Evolutionary conservation across 352 stramenopile species (phyloP).

Genomic region (Phytophthora macrochlamydospora): DNA sequence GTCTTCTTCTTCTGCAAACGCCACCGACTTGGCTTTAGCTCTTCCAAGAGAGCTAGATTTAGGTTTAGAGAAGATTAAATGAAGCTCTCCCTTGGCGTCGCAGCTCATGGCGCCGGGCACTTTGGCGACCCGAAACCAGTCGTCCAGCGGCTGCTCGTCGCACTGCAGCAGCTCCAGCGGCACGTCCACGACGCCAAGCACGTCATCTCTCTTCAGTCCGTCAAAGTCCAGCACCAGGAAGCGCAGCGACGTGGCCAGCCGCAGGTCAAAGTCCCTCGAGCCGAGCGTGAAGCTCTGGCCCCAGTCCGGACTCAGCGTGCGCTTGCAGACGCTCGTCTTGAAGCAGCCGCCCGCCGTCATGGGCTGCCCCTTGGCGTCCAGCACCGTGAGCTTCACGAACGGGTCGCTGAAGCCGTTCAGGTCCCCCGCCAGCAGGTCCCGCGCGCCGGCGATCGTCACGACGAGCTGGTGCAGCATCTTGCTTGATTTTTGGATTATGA

Average conservation of each 20-base stretch:
- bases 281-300: constrained; percentile 54
- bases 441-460: constrained; percentile 59
- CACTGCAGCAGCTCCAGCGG: constrained; percentile 54
- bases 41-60: neutral
- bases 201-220: constrained; percentile 61
- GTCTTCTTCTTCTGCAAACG: constrained; percentile 8
- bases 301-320: constrained; percentile 61
- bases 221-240: constrained; percentile 67
- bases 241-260: constrained; percentile 62
- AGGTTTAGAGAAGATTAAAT: constrained; percentile 39
- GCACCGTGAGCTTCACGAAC: constrained; percentile 61
- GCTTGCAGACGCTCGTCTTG: constrained; percentile 56
- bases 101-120: constrained; percentile 49
- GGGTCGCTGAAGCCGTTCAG: constrained; percentile 77
- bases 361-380: constrained; percentile 51
- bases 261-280: constrained; percentile 54
- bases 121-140: constrained; percentile 60
- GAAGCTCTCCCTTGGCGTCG: constrained; percentile 66
- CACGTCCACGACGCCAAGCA: constrained; percentile 70
- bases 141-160: constrained; percentile 31
- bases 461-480: constrained; percentile 37
- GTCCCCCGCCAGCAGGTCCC: constrained; percentile 66
- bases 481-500: neutral
- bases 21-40: constrained; percentile 25
- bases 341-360: constrained; percentile 41